Conservation (phyloP, 352 stramenopile species). For the Globisporangium apiculatum region DNA sequence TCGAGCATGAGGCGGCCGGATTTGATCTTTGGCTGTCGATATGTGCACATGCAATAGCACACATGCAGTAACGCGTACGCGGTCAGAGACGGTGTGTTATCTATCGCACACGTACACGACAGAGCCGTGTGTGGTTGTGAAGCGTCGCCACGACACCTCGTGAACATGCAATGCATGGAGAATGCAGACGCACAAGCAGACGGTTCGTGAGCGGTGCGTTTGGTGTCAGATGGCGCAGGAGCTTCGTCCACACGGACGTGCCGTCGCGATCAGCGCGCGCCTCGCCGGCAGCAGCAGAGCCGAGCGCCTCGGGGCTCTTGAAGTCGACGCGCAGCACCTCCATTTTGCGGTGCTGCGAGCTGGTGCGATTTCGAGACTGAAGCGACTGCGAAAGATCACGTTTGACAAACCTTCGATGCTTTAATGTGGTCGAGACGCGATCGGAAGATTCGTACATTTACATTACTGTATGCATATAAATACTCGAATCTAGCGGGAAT, state of each 20-base stretch:
- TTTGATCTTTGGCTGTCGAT: slow-evolving; percentile 51
- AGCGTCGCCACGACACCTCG: background rate
- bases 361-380: background rate
- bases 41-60: background rate
- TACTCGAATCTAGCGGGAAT: too few relatives aligned
- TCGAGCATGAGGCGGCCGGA: slow-evolving; percentile 49
- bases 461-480: too few relatives aligned
- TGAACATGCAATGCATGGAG: background rate
- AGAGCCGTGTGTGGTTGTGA: background rate
- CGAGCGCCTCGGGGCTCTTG: slow-evolving; percentile 7
- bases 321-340: slow-evolving; percentile 16
- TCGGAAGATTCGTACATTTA: too few relatives aligned
- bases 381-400: background rate
- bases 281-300: background rate
- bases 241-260: slow-evolving; percentile 37
- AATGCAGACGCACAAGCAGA: slow-evolving; percentile 26
- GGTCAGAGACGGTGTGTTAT: background rate
- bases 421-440: too few relatives aligned
- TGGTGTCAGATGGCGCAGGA: slow-evolving; percentile 41
- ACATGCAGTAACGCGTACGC: background rate
- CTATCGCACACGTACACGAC: too few relatives aligned
- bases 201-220: slow-evolving; percentile 23
- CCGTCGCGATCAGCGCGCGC: background rate
- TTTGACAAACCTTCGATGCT: too few relatives aligned
- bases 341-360: background rate